Evolutionary conservation across 2,329 filamentous ascomycete genomes (phyloP), one percentile per base, ranked within the genome.

Genomic region (Xylariaceae sp.): DNA sequence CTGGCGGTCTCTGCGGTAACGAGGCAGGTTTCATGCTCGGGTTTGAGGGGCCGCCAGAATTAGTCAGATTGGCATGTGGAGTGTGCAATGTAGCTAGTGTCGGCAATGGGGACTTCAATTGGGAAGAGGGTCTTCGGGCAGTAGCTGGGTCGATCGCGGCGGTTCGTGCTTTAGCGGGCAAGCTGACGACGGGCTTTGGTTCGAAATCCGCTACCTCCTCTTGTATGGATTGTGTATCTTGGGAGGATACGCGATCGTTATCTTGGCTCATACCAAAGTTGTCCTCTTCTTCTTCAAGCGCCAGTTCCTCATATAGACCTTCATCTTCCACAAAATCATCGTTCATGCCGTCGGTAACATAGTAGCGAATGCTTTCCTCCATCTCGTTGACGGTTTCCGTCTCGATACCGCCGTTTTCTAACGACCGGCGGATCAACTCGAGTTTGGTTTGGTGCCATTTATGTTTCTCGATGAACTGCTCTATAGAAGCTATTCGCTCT

Each of bases 371-470:
- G 73, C 86, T 88, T 67, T 97, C 93, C 73, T 97, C 90, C 56
- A 97, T 79, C 1, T 94, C 90, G 64, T 85, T 88, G 66, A 99
- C 92, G 73, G 94, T 87, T 4, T 92, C 89, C 17, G 88, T 83
- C 59, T 97, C 93, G 66, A 97, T 84, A 64, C 88, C 90, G 59
- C 92, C 93, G 71, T 99, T 99, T 72, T 97, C 92, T 66, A 99
- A 78, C 34, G 91, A 90, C 66, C 94, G 86, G 69, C 93, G 85
- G 70, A 97, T 86, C 60, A 97, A 81, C 76, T 99, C 94, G 64
- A 99, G 81, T 73, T 96, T 96, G 65, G 86, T 85, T 72, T 96
- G 89, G 73, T 99, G 94, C 89, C 91, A 97, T 76, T 96, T 97
- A 80, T 97, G 93, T 68, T 89, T 86, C 73, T 99, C 94, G 67